Base-by-base conservation (phyloP, 495 filamentous ascomycete genomes). In the Penicillium canariense region DNA sequence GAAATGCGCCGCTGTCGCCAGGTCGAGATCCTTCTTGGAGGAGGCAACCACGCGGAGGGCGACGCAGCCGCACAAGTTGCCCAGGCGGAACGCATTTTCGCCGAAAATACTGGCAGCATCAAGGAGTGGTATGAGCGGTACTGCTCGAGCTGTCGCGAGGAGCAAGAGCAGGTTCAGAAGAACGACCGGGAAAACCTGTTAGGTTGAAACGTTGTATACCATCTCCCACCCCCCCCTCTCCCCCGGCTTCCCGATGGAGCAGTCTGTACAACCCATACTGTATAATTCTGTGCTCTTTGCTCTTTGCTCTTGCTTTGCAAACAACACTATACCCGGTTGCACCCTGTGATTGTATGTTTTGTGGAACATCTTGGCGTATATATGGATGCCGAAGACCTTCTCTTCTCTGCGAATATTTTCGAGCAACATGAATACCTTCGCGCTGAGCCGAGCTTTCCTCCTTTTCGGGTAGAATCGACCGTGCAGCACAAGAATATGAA, bases 141-240 rank as follows among this genome's bases (percentile, higher is more conserved):
- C 67, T 93, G 89, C 67, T 79, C 80, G 27, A 91, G 88, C 58
- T 92, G 88, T 72, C 78, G 73, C 56, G 67, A 64, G 43, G 89
- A 91, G 65, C 78, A 77, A 59, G 68, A 77, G 36, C 66, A 59
- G 30, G 48, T 62, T 48, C 50, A 60, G 34, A 43, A 48, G 35
- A 64, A 61, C 36, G 39, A 47, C 22, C 57, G 48, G 18, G 53
- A 57, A 15, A 56, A 55, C 32, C 20, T 60, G 23, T 34, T 68
- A 65, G 66, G 28, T 39, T 50, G 43, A 30, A 22, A 5, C 15
- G 25, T 28, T 12, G 3, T n/a, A n/a, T n/a, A n/a, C n/a, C 31
- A 34, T 9, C 8, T 30, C 9, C 25, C 18, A 40, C 9, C 9
- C 17, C 20, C 36, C 15, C n/a, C 36, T n/a, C 36, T 5, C 36